Evolutionary conservation across 2,329 filamentous ascomycete genomes (phyloP).

Genomic region (Nemania serpens): DNA sequence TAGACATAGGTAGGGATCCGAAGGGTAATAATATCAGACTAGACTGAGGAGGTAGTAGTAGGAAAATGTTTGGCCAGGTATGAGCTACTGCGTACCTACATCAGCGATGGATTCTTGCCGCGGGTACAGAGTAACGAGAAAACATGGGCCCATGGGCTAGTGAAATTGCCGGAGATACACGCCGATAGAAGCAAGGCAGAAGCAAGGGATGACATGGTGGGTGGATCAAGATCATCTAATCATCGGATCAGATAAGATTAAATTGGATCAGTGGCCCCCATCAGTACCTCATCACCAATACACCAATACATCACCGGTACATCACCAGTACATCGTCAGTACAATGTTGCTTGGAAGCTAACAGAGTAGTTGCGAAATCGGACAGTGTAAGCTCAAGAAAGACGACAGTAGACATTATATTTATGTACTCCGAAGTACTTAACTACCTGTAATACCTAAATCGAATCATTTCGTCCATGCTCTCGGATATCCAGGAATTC

Average conservation of each 20-base stretch:
- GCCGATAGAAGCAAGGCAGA: too few relatives aligned
- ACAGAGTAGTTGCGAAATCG: constrained; percentile 33
- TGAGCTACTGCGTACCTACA: background rate
- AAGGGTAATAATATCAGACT: background rate
- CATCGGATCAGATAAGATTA: constrained; percentile 43
- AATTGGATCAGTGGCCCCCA: constrained; percentile 23
- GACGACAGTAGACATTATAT: background rate
- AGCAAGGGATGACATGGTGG: background rate
- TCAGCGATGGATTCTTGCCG: background rate
- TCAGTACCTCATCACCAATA: too few relatives aligned
- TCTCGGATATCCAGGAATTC: background rate
- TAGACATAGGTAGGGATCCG: background rate
- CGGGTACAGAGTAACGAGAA: background rate
- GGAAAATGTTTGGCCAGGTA: background rate
- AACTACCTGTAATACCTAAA: background rate
- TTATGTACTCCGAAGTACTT: constrained; percentile 11
- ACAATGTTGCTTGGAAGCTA: background rate
- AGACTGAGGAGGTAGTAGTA: background rate
- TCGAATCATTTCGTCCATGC: background rate
- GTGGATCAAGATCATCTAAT: constrained; percentile 39
- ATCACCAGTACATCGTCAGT: constrained; percentile 6
- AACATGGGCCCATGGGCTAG: background rate
- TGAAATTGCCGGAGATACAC: background rate
- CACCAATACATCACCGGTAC: constrained; percentile 3
- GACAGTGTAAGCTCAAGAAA: constrained; percentile 19